Base-by-base conservation (phyloP, 2,329 filamentous ascomycete species). In the Neurospora sp. region DNA sequence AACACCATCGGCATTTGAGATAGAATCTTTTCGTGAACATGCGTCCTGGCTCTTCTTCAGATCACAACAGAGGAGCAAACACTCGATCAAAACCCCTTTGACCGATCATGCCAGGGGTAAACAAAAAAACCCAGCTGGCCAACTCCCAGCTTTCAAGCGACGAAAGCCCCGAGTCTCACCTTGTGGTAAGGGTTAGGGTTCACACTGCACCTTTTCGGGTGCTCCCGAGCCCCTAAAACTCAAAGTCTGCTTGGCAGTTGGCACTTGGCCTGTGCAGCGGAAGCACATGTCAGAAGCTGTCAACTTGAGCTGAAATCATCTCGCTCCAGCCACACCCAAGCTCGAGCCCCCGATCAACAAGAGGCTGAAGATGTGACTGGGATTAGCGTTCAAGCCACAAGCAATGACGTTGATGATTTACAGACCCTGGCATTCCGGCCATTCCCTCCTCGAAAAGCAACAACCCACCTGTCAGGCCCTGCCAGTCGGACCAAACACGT, bases 361-460 rank as follows among this genome's bases (percentile, higher is more conserved):
- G 52, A 33, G 52, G 52, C 52, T 62, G 52, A 36, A 33, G 1
- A 62, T 2, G 8, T 11, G 19, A 28, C 23, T 33, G 15, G 15
- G 28, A 62, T 17, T 0, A 10, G 2, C 52, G 28, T 36, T 62
- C 28, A 62, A 72, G 69, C 71, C 71, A 68, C 71, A 68, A 70
- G 62, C 69, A 70, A 76, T 76, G 75, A 76, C 75, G 75, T 76
- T 75, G 70, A 74, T 66, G 68, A 72, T 46, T 69, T 36, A 28
- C 46, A 19, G 17, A 69, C 67, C 71, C 71, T 68, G 41, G 67
- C 66, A 41, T 43, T 62, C 65, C 28, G 39, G 66, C 62, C 62
- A 37, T 28, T 40, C 70, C 66, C n/a, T 23, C 66, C 52, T 28
- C 33, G 15, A 68, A 57, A 62, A 62, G 19, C 66, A 69, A 41